A percentile compares a stretch with the other conserved stretches of the same genome.
Conservation (phyloP, 352 stramenopile genomes). For the Phytophthora pluvialis region DNA sequence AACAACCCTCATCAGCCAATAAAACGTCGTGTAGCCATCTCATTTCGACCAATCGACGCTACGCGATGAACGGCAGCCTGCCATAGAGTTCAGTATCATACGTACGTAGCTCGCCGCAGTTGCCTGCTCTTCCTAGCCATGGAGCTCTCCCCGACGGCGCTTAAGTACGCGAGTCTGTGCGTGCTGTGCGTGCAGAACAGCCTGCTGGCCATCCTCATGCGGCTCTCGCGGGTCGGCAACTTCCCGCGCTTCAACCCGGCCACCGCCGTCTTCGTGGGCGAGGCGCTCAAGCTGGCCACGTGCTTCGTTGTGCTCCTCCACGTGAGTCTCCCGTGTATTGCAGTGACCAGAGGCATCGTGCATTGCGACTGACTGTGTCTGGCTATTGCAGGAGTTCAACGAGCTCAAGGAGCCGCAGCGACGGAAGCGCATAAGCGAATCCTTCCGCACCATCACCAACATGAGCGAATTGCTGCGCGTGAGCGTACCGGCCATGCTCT, state of each 20-base stretch:
- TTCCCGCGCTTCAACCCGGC: conserved; percentile 75
- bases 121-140: conserved; percentile 11
- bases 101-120: not conserved
- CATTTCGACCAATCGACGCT: not conserved
- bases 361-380: conserved; percentile 2
- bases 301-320: conserved; percentile 54
- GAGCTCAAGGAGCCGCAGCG: conserved; percentile 31
- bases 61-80: not conserved
- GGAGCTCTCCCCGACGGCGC: conserved; percentile 44
- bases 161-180: conserved; percentile 82
- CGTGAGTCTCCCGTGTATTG: conserved; percentile 24
- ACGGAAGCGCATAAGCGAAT: conserved; percentile 32
- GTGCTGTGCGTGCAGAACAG: conserved; percentile 87
- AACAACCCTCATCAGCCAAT: conserved; percentile 3
- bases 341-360: not conserved
- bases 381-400: conserved; percentile 35
- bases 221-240: conserved; percentile 77
- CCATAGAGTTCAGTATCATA: conserved; percentile 20
- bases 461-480: conserved; percentile 68
- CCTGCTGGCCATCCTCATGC: conserved; percentile 79
- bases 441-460: conserved; percentile 63
- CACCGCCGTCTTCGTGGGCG: conserved; percentile 76
- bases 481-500: conserved; percentile 79
- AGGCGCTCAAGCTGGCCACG: conserved; percentile 73
- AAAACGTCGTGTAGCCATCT: not conserved